Evolutionary conservation across 2,329 filamentous ascomycete genomes (phyloP).

Genomic region (Stemphylium vesicarium): DNA sequence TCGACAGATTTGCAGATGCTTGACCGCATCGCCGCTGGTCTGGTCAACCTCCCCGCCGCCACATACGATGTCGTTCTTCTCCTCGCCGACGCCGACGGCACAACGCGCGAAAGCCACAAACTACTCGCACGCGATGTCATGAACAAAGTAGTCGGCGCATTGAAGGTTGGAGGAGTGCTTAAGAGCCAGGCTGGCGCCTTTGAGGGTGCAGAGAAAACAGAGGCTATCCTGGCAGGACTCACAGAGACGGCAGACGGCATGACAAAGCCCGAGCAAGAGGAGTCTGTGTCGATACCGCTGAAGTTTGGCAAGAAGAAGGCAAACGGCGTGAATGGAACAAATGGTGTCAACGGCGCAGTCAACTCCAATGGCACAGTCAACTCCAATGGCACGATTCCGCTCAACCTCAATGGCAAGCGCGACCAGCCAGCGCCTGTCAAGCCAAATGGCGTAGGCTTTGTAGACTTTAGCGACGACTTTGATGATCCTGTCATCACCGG

Average conservation of each 20-base stretch:
- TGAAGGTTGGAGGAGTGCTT: conserved; percentile 73
- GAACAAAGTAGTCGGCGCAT: conserved; percentile 69
- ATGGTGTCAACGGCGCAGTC: conserved; percentile 29
- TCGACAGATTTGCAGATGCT: conserved; percentile 96
- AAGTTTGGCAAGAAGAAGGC: conserved; percentile 70
- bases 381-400: conserved; percentile 47
- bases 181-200: conserved; percentile 72
- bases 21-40: conserved; percentile 82
- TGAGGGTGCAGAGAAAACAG: conserved; percentile 64
- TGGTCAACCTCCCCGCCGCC: conserved; percentile 75
- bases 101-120: conserved; percentile 64
- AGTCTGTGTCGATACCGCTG: conserved; percentile 65
- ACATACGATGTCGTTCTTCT: conserved; percentile 88
- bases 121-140: conserved; percentile 74
- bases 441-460: conserved; percentile 49
- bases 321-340: conserved; percentile 32
- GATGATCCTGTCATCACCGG: conserved; percentile 59
- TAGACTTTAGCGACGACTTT: conserved; percentile 71
- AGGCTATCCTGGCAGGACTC: conserved; percentile 84
- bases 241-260: conserved; percentile 70
- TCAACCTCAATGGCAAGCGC: conserved; percentile 52
- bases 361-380: conserved; percentile 44
- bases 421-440: conserved; percentile 49
- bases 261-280: conserved; percentile 71
- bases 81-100: conserved; percentile 77